These are phyloP conservation scores for Lactarius deliciosus DNA, from an alignment of 768 basidiomycete species.

Conservation along the genomic window DNA sequence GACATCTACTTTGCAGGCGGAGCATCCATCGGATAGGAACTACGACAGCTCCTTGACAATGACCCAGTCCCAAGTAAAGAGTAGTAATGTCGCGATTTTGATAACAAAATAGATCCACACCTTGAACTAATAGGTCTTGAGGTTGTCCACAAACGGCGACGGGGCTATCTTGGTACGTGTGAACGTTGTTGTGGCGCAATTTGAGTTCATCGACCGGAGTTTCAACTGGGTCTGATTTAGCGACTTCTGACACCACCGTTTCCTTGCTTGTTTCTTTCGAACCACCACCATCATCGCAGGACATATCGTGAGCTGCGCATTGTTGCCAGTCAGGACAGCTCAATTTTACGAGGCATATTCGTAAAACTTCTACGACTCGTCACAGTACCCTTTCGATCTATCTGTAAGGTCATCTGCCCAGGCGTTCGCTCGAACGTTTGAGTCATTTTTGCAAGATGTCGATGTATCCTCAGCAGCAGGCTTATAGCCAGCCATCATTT, in stretches of 20 bases:
- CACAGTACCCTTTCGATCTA: slow-evolving; percentile 18
- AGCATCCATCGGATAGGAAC: slow-evolving; percentile 41
- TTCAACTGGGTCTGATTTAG: slow-evolving; percentile 20
- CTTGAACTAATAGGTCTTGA: slow-evolving; percentile 36
- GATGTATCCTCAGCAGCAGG: slow-evolving; percentile 52
- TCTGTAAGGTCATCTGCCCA: slow-evolving; percentile 26
- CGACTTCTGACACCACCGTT: background rate
- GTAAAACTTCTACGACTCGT: slow-evolving; percentile 21
- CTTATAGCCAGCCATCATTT: slow-evolving; percentile 50
- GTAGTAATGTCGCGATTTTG: background rate
- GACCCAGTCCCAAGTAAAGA: background rate
- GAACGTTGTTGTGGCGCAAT: slow-evolving; percentile 29
- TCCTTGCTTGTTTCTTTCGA: slow-evolving; percentile 25
- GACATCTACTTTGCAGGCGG: slow-evolving; percentile 36
- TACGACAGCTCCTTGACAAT: slow-evolving; percentile 7
- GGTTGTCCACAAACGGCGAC: slow-evolving; percentile 34
- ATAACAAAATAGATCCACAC: slow-evolving; percentile 32
- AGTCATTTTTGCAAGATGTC: slow-evolving; percentile 46
- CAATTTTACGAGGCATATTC: slow-evolving; percentile 24
- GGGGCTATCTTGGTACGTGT: slow-evolving; percentile 25
- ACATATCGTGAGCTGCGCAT: slow-evolving; percentile 29
- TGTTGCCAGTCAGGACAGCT: slow-evolving; percentile 24
- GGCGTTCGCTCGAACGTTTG: slow-evolving; percentile 23
- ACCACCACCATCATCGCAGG: slow-evolving; percentile 30
- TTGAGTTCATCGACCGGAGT: slow-evolving; percentile 29